Evolutionary conservation across 805 yeast species (phyloP), one percentile per base, ranked within the genome.

Genomic region (Kodamaea sagamina): DNA sequence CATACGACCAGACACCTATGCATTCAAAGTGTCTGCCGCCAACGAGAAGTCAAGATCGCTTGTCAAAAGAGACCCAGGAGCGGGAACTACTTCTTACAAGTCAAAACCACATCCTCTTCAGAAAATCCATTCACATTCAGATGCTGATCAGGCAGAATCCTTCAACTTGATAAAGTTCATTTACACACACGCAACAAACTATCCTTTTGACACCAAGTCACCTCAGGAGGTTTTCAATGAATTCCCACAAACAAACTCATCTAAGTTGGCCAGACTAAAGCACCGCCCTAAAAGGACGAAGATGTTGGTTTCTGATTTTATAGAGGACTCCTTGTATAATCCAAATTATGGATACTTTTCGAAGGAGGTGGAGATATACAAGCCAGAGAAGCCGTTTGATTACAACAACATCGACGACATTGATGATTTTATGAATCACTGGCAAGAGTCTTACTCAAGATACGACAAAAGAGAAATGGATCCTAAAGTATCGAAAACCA

Each of bases 311-410:
- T 68, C 86, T 8, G 95, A 86, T 54, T 89, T 85, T 62, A 89
- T 88, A 44, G 95, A 87, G 53, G 95, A 88, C 59, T 82, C 92
- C 13, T 64, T 88, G 52, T 88, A 88, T 58, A 86, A 89, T 62
- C 89, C 92, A 0, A 56, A 74, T 49, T 88, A 88, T 58, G 96
- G 96, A 1, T 89, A 88, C 61, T 88, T 88, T 53, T 74, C 89
- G 1, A 77, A 80, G 51, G 85, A 85, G 50, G 95, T 86, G 6
- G 86, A 83, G 55, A 86, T 86, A 50, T 86, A 82, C 61, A 83
- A 84, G 46, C 81, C 82, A 1, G 77, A 75, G 18, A 62, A 71
- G 35, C 87, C 90, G 0, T 82, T 86, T 52, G 77, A 81, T 35
- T 87, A 81, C 58, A 68, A 71, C 24, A 62, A 75, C 21, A 65